Conservation (phyloP, 495 filamentous ascomycete species). For the Xylaria sp. region DNA sequence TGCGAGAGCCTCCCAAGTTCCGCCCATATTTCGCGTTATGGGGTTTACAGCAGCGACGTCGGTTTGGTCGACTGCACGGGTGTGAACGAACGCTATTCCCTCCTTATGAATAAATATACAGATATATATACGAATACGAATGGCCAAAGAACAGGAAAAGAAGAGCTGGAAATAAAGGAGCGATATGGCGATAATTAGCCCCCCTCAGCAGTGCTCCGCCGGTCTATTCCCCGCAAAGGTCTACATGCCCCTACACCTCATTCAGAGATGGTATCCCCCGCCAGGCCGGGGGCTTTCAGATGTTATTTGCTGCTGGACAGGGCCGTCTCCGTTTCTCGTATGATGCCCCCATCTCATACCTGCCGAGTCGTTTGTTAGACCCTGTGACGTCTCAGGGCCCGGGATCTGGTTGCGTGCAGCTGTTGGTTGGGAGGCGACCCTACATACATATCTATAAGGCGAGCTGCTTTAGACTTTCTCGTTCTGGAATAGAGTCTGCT, state of each 20-base stretch:
- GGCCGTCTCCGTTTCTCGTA: slow-evolving; percentile 7
- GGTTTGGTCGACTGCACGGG: background rate
- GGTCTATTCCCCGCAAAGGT: slow-evolving; percentile 15
- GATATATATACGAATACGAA: background rate
- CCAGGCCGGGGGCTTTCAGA: background rate
- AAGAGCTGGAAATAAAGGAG: background rate
- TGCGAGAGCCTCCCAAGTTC: slow-evolving; percentile 47
- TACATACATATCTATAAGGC: too few species aligned
- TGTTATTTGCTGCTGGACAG: background rate
- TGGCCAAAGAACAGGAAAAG: background rate
- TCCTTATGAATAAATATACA: background rate
- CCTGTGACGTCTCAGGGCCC: background rate
- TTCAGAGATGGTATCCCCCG: background rate
- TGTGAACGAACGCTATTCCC: background rate
- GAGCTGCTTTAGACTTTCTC: background rate
- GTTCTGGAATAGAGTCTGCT: background rate
- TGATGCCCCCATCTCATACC: background rate
- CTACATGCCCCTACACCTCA: background rate
- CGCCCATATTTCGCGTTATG: slow-evolving; percentile 19
- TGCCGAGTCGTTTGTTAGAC: background rate
- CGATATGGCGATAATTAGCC: background rate
- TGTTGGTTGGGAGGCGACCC: background rate
- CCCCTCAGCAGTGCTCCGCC: background rate
- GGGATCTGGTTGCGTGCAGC: background rate
- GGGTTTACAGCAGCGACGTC: background rate